A percentile compares a stretch with the other conserved stretches of the same genome.
Evolutionary conservation across 2,329 filamentous ascomycete genomes (phyloP).

Genomic region (Colletotrichum musae): DNA sequence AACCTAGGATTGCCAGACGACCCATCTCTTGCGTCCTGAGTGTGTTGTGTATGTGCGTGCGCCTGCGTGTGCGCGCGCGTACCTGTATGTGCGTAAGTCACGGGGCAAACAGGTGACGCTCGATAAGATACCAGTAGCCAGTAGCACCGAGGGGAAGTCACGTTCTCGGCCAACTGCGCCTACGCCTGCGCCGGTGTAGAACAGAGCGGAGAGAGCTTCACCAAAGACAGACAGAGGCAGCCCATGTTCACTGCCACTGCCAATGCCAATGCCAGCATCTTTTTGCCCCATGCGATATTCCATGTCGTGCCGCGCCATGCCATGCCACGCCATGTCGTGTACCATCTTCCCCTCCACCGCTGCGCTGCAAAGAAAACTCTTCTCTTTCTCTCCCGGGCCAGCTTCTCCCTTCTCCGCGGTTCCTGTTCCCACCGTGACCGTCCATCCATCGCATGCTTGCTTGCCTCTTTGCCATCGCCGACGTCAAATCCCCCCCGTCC

Average conservation of each 20-base stretch:
- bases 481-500: conserved; percentile 33
- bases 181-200: background rate
- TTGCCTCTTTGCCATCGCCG: conserved; percentile 35
- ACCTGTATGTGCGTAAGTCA: conserved; percentile 21
- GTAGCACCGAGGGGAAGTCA: conserved; percentile 11
- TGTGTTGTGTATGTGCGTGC: background rate
- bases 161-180: conserved; percentile 23
- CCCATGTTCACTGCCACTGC: conserved; percentile 33
- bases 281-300: too few species aligned
- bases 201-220: background rate
- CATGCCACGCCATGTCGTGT: conserved; percentile 9
- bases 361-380: conserved; percentile 10
- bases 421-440: background rate
- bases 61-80: conserved; percentile 8
- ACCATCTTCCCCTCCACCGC: conserved; percentile 7
- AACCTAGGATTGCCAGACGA: conserved; percentile 31
- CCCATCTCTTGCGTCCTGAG: background rate
- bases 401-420: conserved; percentile 7
- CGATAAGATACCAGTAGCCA: background rate
- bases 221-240: conserved; percentile 27
- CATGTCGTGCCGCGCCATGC: background rate
- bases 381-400: background rate
- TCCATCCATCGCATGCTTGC: conserved; percentile 23
- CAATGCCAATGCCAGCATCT: conserved; percentile 3
- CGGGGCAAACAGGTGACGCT: conserved; percentile 11